Evolutionary conservation across 2,329 filamentous ascomycete species (phyloP), one percentile per base, ranked within the genome.

Genomic region (Colletotrichum plurivorum): DNA sequence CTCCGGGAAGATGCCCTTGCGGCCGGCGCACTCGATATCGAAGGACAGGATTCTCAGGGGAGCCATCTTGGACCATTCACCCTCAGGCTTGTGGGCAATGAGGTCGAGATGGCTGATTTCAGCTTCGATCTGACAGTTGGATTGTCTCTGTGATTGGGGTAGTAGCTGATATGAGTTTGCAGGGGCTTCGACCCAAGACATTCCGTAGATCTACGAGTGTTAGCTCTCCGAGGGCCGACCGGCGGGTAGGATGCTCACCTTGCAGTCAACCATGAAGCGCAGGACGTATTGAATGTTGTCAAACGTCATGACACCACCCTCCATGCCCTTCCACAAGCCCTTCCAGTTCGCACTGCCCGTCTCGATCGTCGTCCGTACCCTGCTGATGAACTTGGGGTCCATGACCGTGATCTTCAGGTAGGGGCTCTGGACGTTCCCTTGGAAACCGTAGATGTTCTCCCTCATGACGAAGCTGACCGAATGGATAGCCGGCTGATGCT

Each of bases 61-160:
- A 0, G 97, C 96, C 91, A 98, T 98, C 82, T 98, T 99, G 31
- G 94, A 94, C 94, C 95, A 99, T 78, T 98, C 95, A 18, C 95
- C 95, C 73, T 96, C 92, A 2, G 95, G 90, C 56, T 93, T 90
- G 79, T 98, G 95, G 10, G 96, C 91, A 71, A 98, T 90, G 9
- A 99, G 84, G 75, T 98, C 91, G 67, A 85, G 84, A 76, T 97
- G 97, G 78, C 92, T 91, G 64, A 97, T 89, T 73, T 91, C 88
- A 13, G 95, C 96, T 82, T 99, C 96, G 72, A 99, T 97, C 80
- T 99, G 96, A 79, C 96, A 98, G 75, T 94, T 97, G 2, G 95
- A 98, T 72, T 97, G 93, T 70, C 90, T 88, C 68, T 92, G 86
- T 63, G 88, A 80, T 13, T 88, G 81, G 1, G 89, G 83, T 18